Evolutionary conservation across 164 flowering plant species (phyloP).

Genomic region (Berberis vulgaris): DNA sequence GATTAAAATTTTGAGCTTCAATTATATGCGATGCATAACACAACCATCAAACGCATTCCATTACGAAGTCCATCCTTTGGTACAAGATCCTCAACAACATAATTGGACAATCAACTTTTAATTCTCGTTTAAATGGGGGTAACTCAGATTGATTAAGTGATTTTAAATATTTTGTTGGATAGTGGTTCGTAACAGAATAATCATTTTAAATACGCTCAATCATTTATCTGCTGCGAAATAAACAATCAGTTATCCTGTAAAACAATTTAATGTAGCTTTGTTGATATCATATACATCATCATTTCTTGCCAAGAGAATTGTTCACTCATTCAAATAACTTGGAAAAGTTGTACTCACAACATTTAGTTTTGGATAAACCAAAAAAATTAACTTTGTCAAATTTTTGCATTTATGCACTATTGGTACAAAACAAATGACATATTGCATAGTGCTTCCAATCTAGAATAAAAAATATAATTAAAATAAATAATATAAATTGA

Average conservation of each 20-base stretch:
- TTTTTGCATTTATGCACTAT: neutral
- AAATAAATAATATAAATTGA: no score
- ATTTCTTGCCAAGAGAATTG: no score
- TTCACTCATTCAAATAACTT: no score
- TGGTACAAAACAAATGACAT: no score
- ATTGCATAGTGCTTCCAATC: no score
- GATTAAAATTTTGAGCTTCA: neutral
- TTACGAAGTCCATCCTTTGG: neutral
- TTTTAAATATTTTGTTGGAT: neutral
- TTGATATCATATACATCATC: no score
- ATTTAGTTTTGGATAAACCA: no score
- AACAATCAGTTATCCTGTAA: no score
- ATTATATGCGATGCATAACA: neutral
- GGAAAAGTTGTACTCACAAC: no score
- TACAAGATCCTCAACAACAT: neutral
- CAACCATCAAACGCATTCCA: neutral
- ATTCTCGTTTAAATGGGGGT: neutral
- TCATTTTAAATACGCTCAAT: no score
- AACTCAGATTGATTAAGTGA: neutral
- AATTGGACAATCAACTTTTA: neutral
- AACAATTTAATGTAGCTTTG: no score
- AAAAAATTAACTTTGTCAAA: neutral
- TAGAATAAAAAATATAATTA: neutral
- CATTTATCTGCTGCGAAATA: no score
- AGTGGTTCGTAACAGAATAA: neutral